Percentiles rank a stretch among this genome's conserved stretches.
These are phyloP conservation scores for Lactarius deliciosus DNA, from an alignment of 768 basidiomycete genomes.

Conservation along the genomic window DNA sequence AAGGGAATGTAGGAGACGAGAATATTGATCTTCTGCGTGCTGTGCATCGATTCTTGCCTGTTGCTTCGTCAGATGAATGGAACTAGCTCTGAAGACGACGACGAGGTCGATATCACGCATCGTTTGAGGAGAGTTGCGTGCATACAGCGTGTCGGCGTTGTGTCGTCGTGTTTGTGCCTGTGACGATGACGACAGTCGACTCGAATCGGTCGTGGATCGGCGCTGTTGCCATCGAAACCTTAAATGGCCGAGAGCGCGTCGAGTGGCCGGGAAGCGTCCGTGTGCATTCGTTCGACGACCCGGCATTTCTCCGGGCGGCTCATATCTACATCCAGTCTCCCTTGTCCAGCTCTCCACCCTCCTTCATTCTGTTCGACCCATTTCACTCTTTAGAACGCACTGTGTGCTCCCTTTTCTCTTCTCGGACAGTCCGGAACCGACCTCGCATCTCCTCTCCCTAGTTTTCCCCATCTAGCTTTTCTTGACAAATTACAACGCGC, in stretches of 20 bases:
- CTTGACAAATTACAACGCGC: neutral
- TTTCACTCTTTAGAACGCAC: constrained; percentile 26
- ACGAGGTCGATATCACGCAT: constrained; percentile 70
- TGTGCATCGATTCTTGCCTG: constrained; percentile 60
- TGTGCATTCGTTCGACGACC: neutral
- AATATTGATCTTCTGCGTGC: constrained; percentile 70
- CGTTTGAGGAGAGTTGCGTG: too few relatives aligned
- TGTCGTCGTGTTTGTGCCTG: neutral
- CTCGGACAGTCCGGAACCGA: constrained; percentile 5
- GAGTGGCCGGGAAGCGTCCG: neutral
- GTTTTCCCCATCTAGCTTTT: constrained; percentile 1
- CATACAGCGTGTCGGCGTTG: constrained; percentile 3
- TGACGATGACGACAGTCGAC: neutral
- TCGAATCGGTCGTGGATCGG: neutral
- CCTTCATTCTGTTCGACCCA: constrained; percentile 9
- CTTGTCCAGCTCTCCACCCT: neutral
- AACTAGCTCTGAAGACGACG: constrained; percentile 62
- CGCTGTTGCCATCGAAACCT: neutral
- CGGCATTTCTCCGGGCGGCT: constrained; percentile 3
- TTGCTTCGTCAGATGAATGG: constrained; percentile 54
- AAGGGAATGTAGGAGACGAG: constrained; percentile 58
- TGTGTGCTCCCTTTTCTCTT: constrained; percentile 15
- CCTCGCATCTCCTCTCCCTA: neutral
- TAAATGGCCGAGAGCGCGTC: neutral
- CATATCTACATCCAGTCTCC: neutral